Evolutionary conservation across 1,139 yeast genomes (phyloP), one percentile per base, ranked within the genome.

Genomic region (Citeromyces hawaiiensis): DNA sequence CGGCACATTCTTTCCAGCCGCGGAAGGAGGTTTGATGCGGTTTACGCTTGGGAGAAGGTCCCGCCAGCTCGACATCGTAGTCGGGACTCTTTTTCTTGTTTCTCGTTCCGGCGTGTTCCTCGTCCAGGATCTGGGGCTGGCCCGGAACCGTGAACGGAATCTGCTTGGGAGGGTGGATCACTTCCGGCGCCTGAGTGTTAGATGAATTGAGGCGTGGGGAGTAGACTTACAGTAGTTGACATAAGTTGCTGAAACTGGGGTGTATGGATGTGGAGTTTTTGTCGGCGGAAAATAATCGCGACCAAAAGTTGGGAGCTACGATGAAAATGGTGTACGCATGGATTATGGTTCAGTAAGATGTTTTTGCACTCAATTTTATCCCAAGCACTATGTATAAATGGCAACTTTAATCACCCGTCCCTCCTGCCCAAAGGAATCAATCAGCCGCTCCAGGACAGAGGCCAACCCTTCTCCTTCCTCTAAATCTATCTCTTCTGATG

Each of bases 1-100:
- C 83, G 13, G 94, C 91, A 38, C 83, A 88, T 59, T 88, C 96
- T 55, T 80, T 83, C 97, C 97, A 88, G 16, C 97, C 97, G 42
- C 86, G 68, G 52, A 70, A 78, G 1, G 87, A 69, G 1, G 91
- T 83, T 23, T 72, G 76, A 7, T 67, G 73, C 1, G 78, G 59
- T 37, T 63, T 57, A 54, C 91, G 66, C 31, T 72, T 70, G 32
- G 32, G 5, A 14, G 32, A 9, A 29, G 32, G 32, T 4, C 32
- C 32, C 4, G 32, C 32, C 4, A 14, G 13, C 32, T 29, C 32
- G 32, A 29, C 32, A 29, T 29, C 32, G 32, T 29, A 29, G 15
- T 29, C 9, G 15, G 32, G 9, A 11, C 32, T 29, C 15, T 14
- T 29, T 14, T 11, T 29, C 32, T 29, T 29, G 32, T 29, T 29